Conservation (phyloP, 2,329 filamentous ascomycete species). For the Microdochium trichocladiopsis region DNA sequence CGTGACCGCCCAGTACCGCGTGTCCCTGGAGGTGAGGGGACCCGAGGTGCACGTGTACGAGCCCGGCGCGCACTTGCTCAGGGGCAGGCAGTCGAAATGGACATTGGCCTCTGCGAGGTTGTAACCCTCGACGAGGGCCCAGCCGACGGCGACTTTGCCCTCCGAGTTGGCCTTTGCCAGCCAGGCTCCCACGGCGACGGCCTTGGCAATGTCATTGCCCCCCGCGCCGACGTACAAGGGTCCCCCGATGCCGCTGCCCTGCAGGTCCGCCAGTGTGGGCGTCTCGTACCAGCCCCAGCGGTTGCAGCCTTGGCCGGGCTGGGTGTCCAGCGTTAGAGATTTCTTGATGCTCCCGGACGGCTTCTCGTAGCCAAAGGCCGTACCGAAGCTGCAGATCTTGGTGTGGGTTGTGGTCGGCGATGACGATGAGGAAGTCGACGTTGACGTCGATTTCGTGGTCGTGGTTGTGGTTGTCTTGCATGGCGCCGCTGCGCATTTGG, state of each 20-base stretch:
- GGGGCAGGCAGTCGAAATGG: slow-evolving; percentile 9
- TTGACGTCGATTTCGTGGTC: not conserved
- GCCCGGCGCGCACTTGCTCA: not conserved
- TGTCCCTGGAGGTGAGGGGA: not conserved
- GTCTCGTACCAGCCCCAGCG: slow-evolving; percentile 10
- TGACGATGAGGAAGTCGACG: not conserved
- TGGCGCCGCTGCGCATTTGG: too few relatives aligned
- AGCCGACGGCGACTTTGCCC: slow-evolving; percentile 10
- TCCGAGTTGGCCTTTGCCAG: slow-evolving; percentile 4
- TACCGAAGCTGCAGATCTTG: not conserved
- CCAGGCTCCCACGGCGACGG: slow-evolving; percentile 2
- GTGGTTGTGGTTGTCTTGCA: not conserved
- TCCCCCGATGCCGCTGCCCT: slow-evolving; percentile 4
- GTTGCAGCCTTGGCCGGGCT: slow-evolving; percentile 9
- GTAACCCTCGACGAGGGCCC: not conserved
- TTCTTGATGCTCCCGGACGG: not conserved
- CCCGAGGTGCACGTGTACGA: not conserved
- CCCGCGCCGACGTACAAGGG: slow-evolving; percentile 8
- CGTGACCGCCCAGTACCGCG: too few relatives aligned
- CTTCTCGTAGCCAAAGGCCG: slow-evolving; percentile 7
- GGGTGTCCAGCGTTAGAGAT: slow-evolving; percentile 7
- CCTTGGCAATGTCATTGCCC: slow-evolving; percentile 10
- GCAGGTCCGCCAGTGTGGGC: slow-evolving; percentile 7
- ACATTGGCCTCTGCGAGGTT: slow-evolving; percentile 7
- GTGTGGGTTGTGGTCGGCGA: not conserved